Evolutionary conservation across 176 grass and related monocot genomes (phyloP).

Genomic region (Saccharum officinarum): DNA sequence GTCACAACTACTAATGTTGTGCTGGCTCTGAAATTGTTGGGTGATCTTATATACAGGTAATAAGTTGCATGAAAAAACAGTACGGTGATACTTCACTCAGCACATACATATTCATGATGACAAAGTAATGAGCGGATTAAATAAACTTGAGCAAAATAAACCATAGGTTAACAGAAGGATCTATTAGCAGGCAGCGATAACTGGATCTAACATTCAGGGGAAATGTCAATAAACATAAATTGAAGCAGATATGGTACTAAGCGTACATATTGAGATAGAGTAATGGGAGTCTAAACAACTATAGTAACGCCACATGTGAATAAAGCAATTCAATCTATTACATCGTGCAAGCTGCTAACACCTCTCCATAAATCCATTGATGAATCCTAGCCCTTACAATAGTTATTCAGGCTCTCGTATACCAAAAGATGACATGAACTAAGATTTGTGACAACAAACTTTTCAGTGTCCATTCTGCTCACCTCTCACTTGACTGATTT

Average conservation of each 20-base stretch:
- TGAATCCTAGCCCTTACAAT: slow-evolving; percentile 45
- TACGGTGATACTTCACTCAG: not conserved
- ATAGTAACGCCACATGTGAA: slow-evolving; percentile 27
- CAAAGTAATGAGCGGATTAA: not conserved
- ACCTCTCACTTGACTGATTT: slow-evolving; percentile 34
- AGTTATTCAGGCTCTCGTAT: slow-evolving; percentile 45
- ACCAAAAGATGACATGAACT: slow-evolving; percentile 48
- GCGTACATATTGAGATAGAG: slow-evolving; percentile 18
- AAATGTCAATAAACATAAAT: not conserved
- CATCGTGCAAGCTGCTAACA: slow-evolving; percentile 38
- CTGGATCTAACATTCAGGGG: not conserved
- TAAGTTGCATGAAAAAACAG: not conserved
- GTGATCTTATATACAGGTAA: not conserved
- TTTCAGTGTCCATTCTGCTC: slow-evolving; percentile 40
- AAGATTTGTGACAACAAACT: slow-evolving; percentile 34
- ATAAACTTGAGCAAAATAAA: not conserved
- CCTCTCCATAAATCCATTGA: slow-evolving; percentile 32
- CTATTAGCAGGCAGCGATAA: not conserved
- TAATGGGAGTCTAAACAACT: slow-evolving; percentile 10
- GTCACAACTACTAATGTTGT: not conserved
- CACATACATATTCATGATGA: not conserved
- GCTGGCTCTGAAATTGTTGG: not conserved
- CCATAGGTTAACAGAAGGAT: not conserved
- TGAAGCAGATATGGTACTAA: slow-evolving; percentile 8
- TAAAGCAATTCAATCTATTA: slow-evolving; percentile 52